Conservation (phyloP, 2,329 filamentous ascomycete genomes). For the Stemphylium vesicarium region DNA sequence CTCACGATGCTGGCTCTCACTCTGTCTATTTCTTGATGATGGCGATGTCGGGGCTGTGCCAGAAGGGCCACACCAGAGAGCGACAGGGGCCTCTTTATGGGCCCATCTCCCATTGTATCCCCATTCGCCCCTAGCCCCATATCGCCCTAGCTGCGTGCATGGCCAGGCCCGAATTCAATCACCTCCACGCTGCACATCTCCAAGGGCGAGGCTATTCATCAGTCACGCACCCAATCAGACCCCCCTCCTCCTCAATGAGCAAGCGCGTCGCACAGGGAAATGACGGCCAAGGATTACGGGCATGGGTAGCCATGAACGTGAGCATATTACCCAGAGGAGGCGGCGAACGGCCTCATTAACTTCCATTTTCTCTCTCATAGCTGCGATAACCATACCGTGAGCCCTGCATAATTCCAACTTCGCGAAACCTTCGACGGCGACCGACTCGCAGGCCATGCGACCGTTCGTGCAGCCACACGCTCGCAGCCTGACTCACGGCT, state of each 20-base stretch:
- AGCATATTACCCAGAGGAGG: conserved; percentile 6
- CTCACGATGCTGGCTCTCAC: not conserved
- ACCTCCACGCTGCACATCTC: conserved; percentile 23
- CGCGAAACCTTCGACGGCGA: conserved; percentile 13
- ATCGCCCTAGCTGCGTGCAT: conserved; percentile 27
- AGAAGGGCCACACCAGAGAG: conserved; percentile 15
- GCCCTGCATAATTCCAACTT: conserved; percentile 17
- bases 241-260: conserved; percentile 6
- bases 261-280: conserved; percentile 18
- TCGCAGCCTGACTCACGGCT: conserved; percentile 21
- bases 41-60: conserved; percentile 24
- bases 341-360: not conserved
- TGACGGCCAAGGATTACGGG: conserved; percentile 11
- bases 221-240: conserved; percentile 18
- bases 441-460: conserved; percentile 20
- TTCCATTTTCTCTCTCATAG: not conserved
- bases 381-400: conserved; percentile 3
- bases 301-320: not conserved
- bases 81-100: conserved; percentile 36
- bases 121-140: conserved; percentile 32
- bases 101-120: conserved; percentile 14
- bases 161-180: conserved; percentile 32
- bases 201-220: conserved; percentile 18
- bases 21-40: not conserved
- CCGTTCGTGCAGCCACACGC: conserved; percentile 34